phyloP scores from a whole-genome alignment of 139 green algal genomes.

The Picochlorum sp. region DNA sequence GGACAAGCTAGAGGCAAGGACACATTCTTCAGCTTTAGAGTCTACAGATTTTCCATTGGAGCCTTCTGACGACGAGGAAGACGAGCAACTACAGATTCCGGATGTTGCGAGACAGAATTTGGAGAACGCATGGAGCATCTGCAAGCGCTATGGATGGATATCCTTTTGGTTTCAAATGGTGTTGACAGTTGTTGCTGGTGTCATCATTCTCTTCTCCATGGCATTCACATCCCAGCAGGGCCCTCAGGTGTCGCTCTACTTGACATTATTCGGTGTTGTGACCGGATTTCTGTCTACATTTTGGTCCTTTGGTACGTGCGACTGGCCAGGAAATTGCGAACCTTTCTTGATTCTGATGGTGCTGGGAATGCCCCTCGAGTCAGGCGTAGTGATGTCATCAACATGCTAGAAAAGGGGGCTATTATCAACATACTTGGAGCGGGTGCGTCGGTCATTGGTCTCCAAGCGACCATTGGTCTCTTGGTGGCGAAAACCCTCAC shows the following conservation, averaged over 20 bases:
- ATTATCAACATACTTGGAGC: constrained; percentile 74
- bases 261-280: constrained; percentile 86
- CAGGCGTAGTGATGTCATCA: constrained; percentile 46
- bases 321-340: constrained; percentile 48
- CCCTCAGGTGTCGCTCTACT: constrained; percentile 71
- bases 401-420: constrained; percentile 52
- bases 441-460: constrained; percentile 52
- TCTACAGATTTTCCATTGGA: neutral
- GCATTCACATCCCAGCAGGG: constrained; percentile 81
- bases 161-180: constrained; percentile 94
- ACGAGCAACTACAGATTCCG: constrained; percentile 5
- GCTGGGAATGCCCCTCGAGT: constrained; percentile 31
- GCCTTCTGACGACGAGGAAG: neutral
- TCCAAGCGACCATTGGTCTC: constrained; percentile 78
- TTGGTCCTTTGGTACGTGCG: constrained; percentile 81
- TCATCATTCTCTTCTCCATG: constrained; percentile 93
- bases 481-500: constrained; percentile 96
- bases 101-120: constrained; percentile 38
- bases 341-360: constrained; percentile 52
- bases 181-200: constrained; percentile 70
- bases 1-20: no score
- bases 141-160: constrained; percentile 67
- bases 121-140: constrained; percentile 26
- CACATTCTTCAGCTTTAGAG: no score
- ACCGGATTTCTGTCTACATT: constrained; percentile 87